Base-by-base conservation (phyloP, 2,329 filamentous ascomycete species). In the Geoglossum cookeanum region DNA sequence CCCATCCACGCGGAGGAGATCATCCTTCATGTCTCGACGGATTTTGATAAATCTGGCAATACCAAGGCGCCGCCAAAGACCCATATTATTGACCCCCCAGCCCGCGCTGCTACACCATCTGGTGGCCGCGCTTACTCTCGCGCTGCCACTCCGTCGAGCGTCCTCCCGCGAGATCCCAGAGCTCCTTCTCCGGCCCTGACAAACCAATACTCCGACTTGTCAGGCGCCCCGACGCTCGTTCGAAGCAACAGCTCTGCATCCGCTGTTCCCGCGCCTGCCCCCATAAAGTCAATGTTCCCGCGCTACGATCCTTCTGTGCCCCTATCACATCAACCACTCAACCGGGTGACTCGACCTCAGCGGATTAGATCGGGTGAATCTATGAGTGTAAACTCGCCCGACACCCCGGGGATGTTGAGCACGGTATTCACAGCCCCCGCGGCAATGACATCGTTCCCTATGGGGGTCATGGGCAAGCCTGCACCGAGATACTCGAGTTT, bases 271-370 rank as follows among this genome's bases (percentile, higher is more conserved):
- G 27, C 35, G 3, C 29, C 42, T 22, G 32, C 54, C n/a, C 69
- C 69, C 9, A 72, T 74, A 61, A 68, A 63, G 58, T 74, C 72
- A 3, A 74, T 74, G 60, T 74, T 74, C 59, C 72, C 72, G 6
- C 68, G 64, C 8, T 72, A 72, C 59, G 65, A 74, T 59, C 68
- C 69, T 1, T 65, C 67, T 13, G 29, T 70, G 1, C 65, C 69
- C 15, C 62, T 70, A 39, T 64, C 59, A 33, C 65, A 69, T 57
- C 71, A 73, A 58, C 61, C 64, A 7, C 70, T 71, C 59, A 67
- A 65, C 51, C 66, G 68, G 7, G 65, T 42, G 32, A 53, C 54
- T 13, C 45, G 60, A 27, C 57, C 61, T 49, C 57, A 59, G 52
- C 54, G 61, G 54, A 51, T 62, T 32, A 58, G 64, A 35, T 65